phyloP scores from a whole-genome alignment of 305 asterid genomes.

The Rubia balearica region DNA sequence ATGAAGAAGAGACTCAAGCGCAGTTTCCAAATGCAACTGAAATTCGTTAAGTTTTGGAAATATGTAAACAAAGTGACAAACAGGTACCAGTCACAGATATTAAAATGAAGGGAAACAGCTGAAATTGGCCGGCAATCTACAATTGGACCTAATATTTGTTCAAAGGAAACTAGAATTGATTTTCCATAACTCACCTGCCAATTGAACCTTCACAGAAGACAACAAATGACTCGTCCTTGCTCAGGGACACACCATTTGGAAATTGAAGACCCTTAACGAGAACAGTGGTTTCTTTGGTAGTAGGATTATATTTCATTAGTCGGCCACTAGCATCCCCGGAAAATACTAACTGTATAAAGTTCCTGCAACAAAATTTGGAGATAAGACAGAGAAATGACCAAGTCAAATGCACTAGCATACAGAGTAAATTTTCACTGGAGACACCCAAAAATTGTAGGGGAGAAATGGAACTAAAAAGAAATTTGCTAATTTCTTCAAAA shows the following conservation, averaged over 20 bases:
- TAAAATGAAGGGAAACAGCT: not conserved
- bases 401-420: not conserved
- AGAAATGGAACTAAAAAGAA: too few relatives aligned
- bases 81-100: too few relatives aligned
- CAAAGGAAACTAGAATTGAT: not conserved
- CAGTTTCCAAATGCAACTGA: not conserved
- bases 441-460: not conserved
- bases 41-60: not conserved
- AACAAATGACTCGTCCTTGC: conserved; percentile 79
- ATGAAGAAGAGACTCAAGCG: not conserved
- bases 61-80: too few relatives aligned
- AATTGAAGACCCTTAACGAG: conserved; percentile 64
- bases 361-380: conserved; percentile 38
- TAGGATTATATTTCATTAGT: conserved; percentile 61
- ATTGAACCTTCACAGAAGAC: conserved; percentile 63
- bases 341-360: conserved; percentile 66
- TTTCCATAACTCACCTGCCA: conserved; percentile 48
- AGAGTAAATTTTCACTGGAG: not conserved
- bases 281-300: conserved; percentile 60
- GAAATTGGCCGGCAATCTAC: not conserved
- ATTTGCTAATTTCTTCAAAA: conserved; percentile 37
- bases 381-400: conserved; percentile 1
- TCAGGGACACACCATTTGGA: conserved; percentile 78
- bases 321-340: conserved; percentile 77
- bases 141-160: not conserved